A percentile compares a stretch with the other conserved stretches of the same genome.
phyloP scores from a whole-genome alignment of 1,284 basidiomycete genomes.

The Moesziomyces parantarcticus region DNA sequence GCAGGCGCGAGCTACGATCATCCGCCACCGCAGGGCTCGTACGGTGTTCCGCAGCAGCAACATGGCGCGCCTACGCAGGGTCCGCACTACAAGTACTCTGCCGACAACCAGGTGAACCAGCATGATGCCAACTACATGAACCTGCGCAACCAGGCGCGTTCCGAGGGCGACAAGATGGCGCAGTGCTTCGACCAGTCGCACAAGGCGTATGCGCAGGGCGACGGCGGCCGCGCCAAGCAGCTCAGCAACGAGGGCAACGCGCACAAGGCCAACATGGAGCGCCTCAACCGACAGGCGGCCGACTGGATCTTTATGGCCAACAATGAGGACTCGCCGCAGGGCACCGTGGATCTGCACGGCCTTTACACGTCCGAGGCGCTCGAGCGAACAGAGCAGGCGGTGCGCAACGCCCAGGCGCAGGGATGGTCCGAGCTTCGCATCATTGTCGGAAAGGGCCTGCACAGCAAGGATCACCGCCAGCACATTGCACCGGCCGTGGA shows the following conservation, averaged over 20 bases:
- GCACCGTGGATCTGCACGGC: constrained; percentile 78
- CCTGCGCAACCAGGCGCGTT: constrained; percentile 59
- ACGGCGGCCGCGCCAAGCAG: constrained; percentile 84
- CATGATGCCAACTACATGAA: constrained; percentile 63
- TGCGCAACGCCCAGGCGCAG: constrained; percentile 76
- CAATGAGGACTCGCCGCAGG: constrained; percentile 59
- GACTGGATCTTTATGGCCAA: constrained; percentile 82
- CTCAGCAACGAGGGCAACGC: constrained; percentile 84
- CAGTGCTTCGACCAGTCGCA: constrained; percentile 63
- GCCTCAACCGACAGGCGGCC: constrained; percentile 84
- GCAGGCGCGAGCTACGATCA: constrained; percentile 29
- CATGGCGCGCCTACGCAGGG: constrained; percentile 38
- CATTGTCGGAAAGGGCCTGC: constrained; percentile 87
- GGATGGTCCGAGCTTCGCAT: constrained; percentile 80
- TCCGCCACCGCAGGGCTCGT: constrained; percentile 52
- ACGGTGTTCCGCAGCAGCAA: constrained; percentile 38
- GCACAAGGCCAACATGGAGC: constrained; percentile 82
- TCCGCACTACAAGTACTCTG: constrained; percentile 51
- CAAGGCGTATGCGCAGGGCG: constrained; percentile 75
- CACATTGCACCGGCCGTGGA: constrained; percentile 95
- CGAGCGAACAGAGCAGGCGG: constrained; percentile 71
- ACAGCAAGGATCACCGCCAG: constrained; percentile 81
- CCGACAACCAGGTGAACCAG: constrained; percentile 64
- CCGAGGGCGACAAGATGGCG: constrained; percentile 65
- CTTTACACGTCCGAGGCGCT: constrained; percentile 86